These are phyloP conservation scores for Sphagnum tenellum DNA, from an alignment of 225 moss, liverwort and hornwort species.

Conservation along the genomic window DNA sequence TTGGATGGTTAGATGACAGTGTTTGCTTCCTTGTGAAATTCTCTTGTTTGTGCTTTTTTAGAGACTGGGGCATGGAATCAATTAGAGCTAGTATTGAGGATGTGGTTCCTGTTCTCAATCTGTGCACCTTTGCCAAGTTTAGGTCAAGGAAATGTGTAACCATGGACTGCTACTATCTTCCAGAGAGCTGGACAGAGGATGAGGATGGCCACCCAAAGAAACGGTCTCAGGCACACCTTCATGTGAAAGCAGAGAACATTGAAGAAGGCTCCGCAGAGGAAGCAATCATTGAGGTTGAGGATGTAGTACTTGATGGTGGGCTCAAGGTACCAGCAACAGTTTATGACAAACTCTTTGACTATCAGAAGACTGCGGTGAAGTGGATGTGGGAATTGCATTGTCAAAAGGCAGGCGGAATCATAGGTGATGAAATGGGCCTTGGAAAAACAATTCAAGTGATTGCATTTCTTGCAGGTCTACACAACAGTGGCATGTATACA, in stretches of 20 bases:
- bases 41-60: no score
- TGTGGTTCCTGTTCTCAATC: no score
- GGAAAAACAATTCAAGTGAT: slow-evolving; percentile 89
- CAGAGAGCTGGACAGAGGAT: slow-evolving; percentile 49
- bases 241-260: slow-evolving; percentile 11
- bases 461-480: slow-evolving; percentile 74
- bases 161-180: background rate
- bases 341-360: slow-evolving; percentile 73
- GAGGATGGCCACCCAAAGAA: slow-evolving; percentile 33
- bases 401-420: slow-evolving; percentile 89
- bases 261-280: slow-evolving; percentile 31
- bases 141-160: no score
- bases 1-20: background rate
- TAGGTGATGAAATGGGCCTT: slow-evolving; percentile 98
- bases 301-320: slow-evolving; percentile 83
- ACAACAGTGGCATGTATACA: slow-evolving; percentile 65
- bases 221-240: slow-evolving; percentile 17
- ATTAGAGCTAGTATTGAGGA: no score
- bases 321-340: slow-evolving; percentile 59
- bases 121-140: no score
- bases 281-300: slow-evolving; percentile 22
- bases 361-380: slow-evolving; percentile 94
- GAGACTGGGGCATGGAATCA: no score
- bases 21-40: background rate
- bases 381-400: slow-evolving; percentile 98